Percentiles rank a stretch among this genome's conserved stretches.
Conservation (phyloP, 2,329 filamentous ascomycete species). For the Piedraia hortae region DNA sequence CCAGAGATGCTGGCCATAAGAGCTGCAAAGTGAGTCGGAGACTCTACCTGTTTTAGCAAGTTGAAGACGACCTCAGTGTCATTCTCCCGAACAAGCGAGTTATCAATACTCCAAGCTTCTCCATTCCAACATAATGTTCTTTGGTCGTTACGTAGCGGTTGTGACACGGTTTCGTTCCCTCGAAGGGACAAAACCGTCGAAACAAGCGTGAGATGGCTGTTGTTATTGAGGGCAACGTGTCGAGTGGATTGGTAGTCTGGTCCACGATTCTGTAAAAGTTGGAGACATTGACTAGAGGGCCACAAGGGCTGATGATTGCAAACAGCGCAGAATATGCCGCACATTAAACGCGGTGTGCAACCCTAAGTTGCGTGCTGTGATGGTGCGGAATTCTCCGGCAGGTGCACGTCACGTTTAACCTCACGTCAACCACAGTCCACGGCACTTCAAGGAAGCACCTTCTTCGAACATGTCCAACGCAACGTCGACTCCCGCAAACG, state of each 20-base stretch:
- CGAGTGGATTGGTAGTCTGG: conserved; percentile 7
- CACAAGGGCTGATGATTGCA: conserved; percentile 5
- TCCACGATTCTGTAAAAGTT: conserved; percentile 9
- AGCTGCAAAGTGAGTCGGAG: neutral
- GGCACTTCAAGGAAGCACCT: no score
- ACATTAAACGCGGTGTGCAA: no score
- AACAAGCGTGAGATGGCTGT: conserved; percentile 31
- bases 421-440: no score
- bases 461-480: no score
- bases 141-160: conserved; percentile 37
- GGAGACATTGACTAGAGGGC: conserved; percentile 4
- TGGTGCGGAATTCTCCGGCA: no score
- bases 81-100: conserved; percentile 36
- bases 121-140: conserved; percentile 83
- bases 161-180: conserved; percentile 39
- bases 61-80: conserved; percentile 47
- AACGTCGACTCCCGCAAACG: conserved; percentile 13
- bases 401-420: no score
- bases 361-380: no score
- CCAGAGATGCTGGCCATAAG: conserved; percentile 19
- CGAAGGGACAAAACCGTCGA: conserved; percentile 83
- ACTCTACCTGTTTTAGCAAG: conserved; percentile 16
- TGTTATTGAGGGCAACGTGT: neutral
- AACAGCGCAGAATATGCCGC: conserved; percentile 13
- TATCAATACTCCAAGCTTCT: conserved; percentile 59